Evolutionary conservation across 805 yeast genomes (phyloP).

Genomic region (Myxozyma sirexii): DNA sequence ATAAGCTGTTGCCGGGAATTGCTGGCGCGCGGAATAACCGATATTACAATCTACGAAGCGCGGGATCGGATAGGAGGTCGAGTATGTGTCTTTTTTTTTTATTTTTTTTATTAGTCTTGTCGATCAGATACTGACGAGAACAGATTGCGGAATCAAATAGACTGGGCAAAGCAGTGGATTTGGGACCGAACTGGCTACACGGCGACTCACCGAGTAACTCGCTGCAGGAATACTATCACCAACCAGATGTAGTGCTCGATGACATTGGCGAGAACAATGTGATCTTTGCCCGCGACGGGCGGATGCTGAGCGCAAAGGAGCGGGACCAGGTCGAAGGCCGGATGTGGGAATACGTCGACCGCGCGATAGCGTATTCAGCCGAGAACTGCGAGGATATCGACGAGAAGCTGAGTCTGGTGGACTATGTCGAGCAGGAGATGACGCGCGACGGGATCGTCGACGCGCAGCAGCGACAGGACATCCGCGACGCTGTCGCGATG

Average conservation of each 20-base stretch:
- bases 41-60: conserved; percentile 40
- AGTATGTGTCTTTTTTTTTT: conserved; percentile 11
- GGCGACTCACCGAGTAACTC: conserved; percentile 26
- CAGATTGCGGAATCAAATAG: conserved; percentile 4
- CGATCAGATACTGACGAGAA: background rate
- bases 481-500: conserved; percentile 10
- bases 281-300: conserved; percentile 26
- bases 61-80: conserved; percentile 42
- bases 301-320: background rate
- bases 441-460: background rate
- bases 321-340: conserved; percentile 10
- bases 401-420: conserved; percentile 16
- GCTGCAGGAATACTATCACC: conserved; percentile 8
- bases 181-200: conserved; percentile 39
- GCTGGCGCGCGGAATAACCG: conserved; percentile 29
- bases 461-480: conserved; percentile 8
- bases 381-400: conserved; percentile 18
- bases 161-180: conserved; percentile 26
- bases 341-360: conserved; percentile 34
- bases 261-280: conserved; percentile 20
- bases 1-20: conserved; percentile 40
- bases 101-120: too few species aligned
- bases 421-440: conserved; percentile 12
- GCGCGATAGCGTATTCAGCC: conserved; percentile 35
- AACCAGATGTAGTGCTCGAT: conserved; percentile 15